Evolutionary conservation across 176 grass and related monocot genomes (phyloP).

Genomic region (Phyllostachys edulis): DNA sequence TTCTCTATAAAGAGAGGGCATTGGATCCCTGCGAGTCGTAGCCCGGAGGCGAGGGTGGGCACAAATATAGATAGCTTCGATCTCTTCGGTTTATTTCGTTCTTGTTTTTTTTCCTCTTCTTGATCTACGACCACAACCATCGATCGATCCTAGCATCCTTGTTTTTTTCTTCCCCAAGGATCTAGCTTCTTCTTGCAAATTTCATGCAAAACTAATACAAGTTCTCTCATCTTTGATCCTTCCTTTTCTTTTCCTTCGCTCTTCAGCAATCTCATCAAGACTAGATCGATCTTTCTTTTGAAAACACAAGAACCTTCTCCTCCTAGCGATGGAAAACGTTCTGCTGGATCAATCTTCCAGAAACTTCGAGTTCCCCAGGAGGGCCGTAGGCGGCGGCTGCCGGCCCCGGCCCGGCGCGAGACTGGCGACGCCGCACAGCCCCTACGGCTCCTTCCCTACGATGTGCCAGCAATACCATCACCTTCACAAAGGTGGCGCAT

Average conservation of each 20-base stretch:
- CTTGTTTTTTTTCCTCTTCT: background rate
- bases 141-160: slow-evolving; percentile 49
- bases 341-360: slow-evolving; percentile 42
- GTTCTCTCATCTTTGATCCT: slow-evolving; percentile 24
- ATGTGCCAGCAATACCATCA: slow-evolving; percentile 21
- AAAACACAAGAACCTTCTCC: background rate
- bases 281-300: background rate
- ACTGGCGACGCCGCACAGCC: slow-evolving; percentile 1
- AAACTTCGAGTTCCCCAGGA: slow-evolving; percentile 37
- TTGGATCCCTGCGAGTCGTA: slow-evolving; percentile 21
- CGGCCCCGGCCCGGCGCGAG: background rate
- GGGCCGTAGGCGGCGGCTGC: slow-evolving; percentile 4
- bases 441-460: slow-evolving; percentile 12
- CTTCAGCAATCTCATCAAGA: slow-evolving; percentile 12
- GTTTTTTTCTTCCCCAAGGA: slow-evolving; percentile 49
- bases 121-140: background rate
- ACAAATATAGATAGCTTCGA: slow-evolving; percentile 25
- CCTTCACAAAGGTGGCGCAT: slow-evolving; percentile 24
- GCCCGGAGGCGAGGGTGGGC: slow-evolving; percentile 48
- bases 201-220: slow-evolving; percentile 32
- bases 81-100: background rate
- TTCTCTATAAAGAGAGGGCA: slow-evolving; percentile 40
- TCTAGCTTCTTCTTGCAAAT: slow-evolving; percentile 32
- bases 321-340: slow-evolving; percentile 44
- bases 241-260: background rate